These are phyloP conservation scores for Cyclotella choctawhatcheeana DNA, from an alignment of 108 stramenopile species.

Conservation along the genomic window DNA sequence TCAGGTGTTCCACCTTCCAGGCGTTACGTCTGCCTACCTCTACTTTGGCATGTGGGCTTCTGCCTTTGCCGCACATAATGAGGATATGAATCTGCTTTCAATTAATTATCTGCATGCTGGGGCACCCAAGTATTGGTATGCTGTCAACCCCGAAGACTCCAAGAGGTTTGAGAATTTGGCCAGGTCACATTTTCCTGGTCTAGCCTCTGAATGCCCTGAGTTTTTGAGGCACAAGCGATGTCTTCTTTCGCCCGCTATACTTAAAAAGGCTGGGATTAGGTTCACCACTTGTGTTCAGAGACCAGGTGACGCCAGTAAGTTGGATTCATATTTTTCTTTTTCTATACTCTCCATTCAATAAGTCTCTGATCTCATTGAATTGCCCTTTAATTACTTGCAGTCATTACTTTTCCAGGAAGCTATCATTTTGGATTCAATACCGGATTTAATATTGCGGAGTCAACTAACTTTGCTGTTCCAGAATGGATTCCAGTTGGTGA, in stretches of 20 bases:
- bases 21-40: constrained; percentile 88
- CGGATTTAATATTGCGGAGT: constrained; percentile 98
- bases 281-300: constrained; percentile 92
- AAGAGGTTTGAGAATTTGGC: constrained; percentile 87
- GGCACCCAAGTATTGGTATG: constrained; percentile 98
- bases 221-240: constrained; percentile 97
- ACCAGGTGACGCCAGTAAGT: constrained; percentile 90
- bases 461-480: constrained; percentile 94
- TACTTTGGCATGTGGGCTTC: constrained; percentile 93
- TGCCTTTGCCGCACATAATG: constrained; percentile 93
- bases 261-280: constrained; percentile 92
- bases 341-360: too few relatives aligned
- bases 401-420: constrained; percentile 95
- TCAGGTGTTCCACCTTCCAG: constrained; percentile 70
- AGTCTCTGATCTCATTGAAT: neutral
- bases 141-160: constrained; percentile 78
- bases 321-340: neutral
- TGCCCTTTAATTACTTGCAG: neutral
- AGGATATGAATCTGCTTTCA: constrained; percentile 97
- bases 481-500: constrained; percentile 92
- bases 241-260: constrained; percentile 83
- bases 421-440: constrained; percentile 99
- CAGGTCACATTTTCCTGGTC: constrained; percentile 73
- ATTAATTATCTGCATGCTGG: constrained; percentile 99
- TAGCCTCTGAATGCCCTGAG: constrained; percentile 75